Evolutionary conservation across 176 grass and related monocot genomes (phyloP).

Genomic region (Lolium multiflorum): DNA sequence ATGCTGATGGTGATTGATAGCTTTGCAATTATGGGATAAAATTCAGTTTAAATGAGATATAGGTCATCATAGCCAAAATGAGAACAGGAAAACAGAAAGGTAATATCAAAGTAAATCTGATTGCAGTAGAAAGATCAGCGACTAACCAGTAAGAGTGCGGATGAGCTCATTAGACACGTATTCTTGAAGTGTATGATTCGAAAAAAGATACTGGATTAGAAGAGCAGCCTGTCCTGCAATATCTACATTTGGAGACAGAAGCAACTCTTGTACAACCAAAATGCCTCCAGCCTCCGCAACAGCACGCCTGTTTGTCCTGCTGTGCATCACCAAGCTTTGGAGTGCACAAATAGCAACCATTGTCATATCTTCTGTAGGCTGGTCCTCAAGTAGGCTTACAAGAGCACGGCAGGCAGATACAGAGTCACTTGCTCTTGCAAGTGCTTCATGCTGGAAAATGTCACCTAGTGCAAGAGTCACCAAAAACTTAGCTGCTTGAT

Average conservation of each 20-base stretch:
- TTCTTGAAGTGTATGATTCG: constrained; percentile 98
- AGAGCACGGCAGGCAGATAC: constrained; percentile 86
- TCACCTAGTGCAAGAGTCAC: constrained; percentile 92
- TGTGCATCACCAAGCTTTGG: constrained; percentile 96
- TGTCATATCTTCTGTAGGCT: constrained; percentile 94
- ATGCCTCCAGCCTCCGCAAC: constrained; percentile 94
- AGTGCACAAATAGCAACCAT: constrained; percentile 93
- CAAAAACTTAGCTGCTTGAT: constrained; percentile 84
- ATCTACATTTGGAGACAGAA: constrained; percentile 80
- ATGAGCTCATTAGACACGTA: constrained; percentile 98
- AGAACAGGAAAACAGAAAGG: constrained; percentile 17
- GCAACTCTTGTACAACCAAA: constrained; percentile 88
- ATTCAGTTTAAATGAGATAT: constrained; percentile 23
- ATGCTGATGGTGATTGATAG: constrained; percentile 35
- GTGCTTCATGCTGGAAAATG: constrained; percentile 94
- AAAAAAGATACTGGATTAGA: constrained; percentile 91
- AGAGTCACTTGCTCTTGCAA: constrained; percentile 90
- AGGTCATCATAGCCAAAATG: constrained; percentile 10
- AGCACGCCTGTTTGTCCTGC: constrained; percentile 93
- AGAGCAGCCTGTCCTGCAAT: constrained; percentile 86
- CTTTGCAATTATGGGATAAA: neutral
- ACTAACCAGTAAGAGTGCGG: constrained; percentile 89
- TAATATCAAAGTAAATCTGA: neutral
- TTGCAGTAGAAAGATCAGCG: neutral
- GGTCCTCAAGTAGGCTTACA: constrained; percentile 90